These are phyloP conservation scores for Jimgerdemannia lactiflua DNA, from an alignment of 192 early-diverging fungal genomes.

Conservation along the genomic window DNA sequence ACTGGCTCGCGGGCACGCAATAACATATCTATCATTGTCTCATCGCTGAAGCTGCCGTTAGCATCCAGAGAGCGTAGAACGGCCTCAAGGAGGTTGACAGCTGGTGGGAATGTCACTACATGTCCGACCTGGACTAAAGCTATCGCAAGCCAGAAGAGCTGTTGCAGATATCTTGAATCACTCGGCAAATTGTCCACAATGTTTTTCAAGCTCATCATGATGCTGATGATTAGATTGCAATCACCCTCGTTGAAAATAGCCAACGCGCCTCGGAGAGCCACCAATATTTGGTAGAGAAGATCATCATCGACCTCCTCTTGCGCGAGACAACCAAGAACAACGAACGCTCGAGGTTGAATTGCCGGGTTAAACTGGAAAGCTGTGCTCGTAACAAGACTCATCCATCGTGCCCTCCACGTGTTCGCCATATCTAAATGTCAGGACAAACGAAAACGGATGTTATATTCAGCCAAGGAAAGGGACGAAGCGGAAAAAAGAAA, in stretches of 20 bases:
- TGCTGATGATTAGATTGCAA: conserved; percentile 75
- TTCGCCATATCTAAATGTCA: conserved; percentile 64
- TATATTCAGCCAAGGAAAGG: background rate
- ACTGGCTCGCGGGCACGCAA: conserved; percentile 70
- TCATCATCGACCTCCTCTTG: conserved; percentile 91
- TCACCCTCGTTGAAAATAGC: conserved; percentile 83
- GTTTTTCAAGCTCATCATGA: conserved; percentile 88
- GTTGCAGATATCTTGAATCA: conserved; percentile 78
- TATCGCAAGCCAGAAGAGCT: conserved; percentile 91
- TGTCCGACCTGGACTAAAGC: conserved; percentile 86
- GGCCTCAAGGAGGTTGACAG: conserved; percentile 64
- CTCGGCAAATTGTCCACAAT: conserved; percentile 82
- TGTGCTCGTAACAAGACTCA: conserved; percentile 84
- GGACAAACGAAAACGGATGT: background rate
- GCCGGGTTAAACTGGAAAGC: conserved; percentile 95
- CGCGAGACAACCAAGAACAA: conserved; percentile 84
- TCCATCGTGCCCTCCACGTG: conserved; percentile 89
- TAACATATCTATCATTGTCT: conserved; percentile 70
- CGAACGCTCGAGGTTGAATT: conserved; percentile 92
- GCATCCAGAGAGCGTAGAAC: conserved; percentile 76
- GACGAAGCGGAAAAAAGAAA: background rate
- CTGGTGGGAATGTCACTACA: conserved; percentile 73
- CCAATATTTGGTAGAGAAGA: conserved; percentile 89
- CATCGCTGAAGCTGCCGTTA: conserved; percentile 66
- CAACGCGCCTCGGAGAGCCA: conserved; percentile 83